These are phyloP conservation scores for Escallonia rubra DNA, from an alignment of 129 eudicot genomes.

Conservation along the genomic window DNA sequence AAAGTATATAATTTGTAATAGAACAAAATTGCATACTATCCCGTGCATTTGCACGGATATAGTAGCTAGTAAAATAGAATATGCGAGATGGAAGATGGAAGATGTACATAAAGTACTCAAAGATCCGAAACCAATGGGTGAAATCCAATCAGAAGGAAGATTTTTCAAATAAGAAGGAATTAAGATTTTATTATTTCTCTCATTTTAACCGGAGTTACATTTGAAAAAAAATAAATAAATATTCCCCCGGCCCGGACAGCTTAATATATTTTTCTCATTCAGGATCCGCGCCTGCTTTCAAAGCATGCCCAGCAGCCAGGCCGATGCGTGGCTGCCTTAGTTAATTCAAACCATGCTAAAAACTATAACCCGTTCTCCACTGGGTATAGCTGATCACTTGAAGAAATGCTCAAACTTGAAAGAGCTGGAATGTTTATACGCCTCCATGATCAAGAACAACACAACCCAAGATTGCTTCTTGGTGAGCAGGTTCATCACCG, in stretches of 20 bases:
- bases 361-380: slow-evolving; percentile 4
- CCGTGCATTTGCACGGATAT: no score
- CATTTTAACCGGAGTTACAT: no score
- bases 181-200: not conserved
- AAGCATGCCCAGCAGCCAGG: no score
- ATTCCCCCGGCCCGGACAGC: no score
- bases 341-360: slow-evolving; percentile 1
- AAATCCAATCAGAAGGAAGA: slow-evolving; percentile 7
- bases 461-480: slow-evolving; percentile 54
- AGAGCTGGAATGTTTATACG: slow-evolving; percentile 48
- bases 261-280: not conserved
- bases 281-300: not conserved
- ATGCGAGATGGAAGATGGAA: no score
- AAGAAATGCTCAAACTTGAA: slow-evolving; percentile 42
- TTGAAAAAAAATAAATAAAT: no score
- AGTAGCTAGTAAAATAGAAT: no score
- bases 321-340: not conserved
- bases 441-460: slow-evolving; percentile 57
- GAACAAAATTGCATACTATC: no score
- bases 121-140: no score
- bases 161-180: no score
- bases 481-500: slow-evolving; percentile 60
- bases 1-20: no score
- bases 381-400: slow-evolving; percentile 16
- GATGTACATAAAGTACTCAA: no score